Percentiles rank a stretch among this genome's conserved stretches.
phyloP scores from a whole-genome alignment of 1,139 yeast species.

The Taphrina betulina region DNA sequence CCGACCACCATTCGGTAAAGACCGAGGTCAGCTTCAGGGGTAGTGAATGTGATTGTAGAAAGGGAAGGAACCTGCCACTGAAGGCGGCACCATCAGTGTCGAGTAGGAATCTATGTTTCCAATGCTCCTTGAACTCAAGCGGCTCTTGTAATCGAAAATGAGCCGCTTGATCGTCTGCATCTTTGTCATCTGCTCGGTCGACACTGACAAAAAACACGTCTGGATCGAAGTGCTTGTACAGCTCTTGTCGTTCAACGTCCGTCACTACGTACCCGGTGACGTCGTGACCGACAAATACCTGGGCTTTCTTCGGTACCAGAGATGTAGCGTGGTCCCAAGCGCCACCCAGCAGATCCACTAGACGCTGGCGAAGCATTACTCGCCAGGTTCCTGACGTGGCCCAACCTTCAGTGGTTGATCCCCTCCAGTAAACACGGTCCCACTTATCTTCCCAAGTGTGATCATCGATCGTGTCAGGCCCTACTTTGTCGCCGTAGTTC shows the following conservation, averaged over 20 bases:
- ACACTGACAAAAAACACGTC: constrained; percentile 5
- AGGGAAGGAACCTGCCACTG: constrained; percentile 38
- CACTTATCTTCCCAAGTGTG: constrained; percentile 4
- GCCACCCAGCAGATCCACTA: constrained; percentile 6
- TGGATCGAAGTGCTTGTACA: constrained; percentile 1
- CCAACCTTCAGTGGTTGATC: constrained; percentile 14
- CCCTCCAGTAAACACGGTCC: constrained; percentile 5
- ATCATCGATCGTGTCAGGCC: not conserved
- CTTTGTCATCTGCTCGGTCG: not conserved
- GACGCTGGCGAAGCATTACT: constrained; percentile 3
- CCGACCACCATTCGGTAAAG: constrained; percentile 39
- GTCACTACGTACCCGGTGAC: not conserved
- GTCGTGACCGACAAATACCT: not conserved
- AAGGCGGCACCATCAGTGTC: constrained; percentile 39
- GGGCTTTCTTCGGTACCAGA: not conserved
- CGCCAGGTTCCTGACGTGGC: constrained; percentile 1
- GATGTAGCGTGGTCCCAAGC: not conserved
- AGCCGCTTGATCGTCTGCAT: not conserved
- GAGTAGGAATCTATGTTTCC: constrained; percentile 36
- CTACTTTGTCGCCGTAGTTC: constrained; percentile 1
- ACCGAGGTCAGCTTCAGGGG: constrained; percentile 38
- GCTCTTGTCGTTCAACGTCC: no score
- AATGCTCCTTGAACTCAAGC: constrained; percentile 13
- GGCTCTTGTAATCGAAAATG: constrained; percentile 7
- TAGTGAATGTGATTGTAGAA: constrained; percentile 36